These are phyloP conservation scores for Flaveria robusta DNA, from an alignment of 129 eudicot species.

Conservation along the genomic window DNA sequence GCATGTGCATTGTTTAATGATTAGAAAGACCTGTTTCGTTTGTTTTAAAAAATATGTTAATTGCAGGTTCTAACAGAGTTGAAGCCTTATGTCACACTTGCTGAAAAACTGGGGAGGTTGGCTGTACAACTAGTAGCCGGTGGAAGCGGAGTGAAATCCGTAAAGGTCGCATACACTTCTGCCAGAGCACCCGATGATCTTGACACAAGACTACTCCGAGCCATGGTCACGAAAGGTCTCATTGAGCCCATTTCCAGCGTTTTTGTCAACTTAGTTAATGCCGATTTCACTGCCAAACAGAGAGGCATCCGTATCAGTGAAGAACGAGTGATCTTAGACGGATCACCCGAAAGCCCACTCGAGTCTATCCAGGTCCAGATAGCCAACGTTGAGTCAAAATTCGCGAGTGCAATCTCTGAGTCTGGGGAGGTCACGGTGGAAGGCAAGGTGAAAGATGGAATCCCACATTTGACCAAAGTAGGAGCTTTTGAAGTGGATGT, in stretches of 20 bases:
- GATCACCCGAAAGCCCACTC: neutral
- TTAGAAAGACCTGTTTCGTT: neutral
- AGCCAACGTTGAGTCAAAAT: neutral
- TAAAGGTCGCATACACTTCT: neutral
- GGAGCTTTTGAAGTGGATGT: constrained; percentile 84
- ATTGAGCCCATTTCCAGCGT: constrained; percentile 8
- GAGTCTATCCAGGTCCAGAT: constrained; percentile 5
- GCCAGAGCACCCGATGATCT: constrained; percentile 3
- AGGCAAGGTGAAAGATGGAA: constrained; percentile 58
- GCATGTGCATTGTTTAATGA: neutral
- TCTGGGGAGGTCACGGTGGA: neutral
- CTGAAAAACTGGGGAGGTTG: constrained; percentile 4
- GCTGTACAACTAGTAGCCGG: constrained; percentile 14
- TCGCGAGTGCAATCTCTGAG: neutral
- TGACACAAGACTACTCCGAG: constrained; percentile 4
- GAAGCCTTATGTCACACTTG: constrained; percentile 4
- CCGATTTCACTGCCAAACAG: constrained; percentile 4
- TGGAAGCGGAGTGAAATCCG: constrained; percentile 8
- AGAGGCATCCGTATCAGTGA: neutral
- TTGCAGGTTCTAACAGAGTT: constrained; percentile 1
- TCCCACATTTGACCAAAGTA: constrained; percentile 76
- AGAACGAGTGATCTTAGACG: constrained; percentile 7
- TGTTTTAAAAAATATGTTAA: neutral
- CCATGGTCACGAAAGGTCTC: constrained; percentile 4
- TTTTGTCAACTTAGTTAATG: constrained; percentile 5